Conservation (phyloP, 345 rosid species). For the Barbarea vulgaris region DNA sequence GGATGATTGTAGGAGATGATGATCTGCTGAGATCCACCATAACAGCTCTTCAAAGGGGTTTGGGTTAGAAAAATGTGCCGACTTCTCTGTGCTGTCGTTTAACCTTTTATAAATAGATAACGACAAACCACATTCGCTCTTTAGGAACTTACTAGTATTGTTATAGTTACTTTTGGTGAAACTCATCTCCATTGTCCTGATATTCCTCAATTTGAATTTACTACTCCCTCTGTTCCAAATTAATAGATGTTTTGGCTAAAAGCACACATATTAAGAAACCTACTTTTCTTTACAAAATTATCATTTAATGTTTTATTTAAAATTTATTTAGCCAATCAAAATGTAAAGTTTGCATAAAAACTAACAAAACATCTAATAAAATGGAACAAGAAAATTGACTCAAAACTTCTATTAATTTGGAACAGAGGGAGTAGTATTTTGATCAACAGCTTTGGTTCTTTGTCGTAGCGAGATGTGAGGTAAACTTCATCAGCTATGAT, state of each 20-base stretch:
- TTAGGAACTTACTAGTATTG: background rate
- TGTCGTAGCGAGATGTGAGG: background rate
- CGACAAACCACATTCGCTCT: background rate
- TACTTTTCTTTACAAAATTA: no score
- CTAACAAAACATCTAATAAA: no score
- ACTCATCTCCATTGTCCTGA: background rate
- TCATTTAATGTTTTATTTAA: no score
- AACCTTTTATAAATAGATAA: constrained; percentile 11
- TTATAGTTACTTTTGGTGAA: background rate
- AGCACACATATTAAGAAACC: no score
- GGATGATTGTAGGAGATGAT: constrained; percentile 68
- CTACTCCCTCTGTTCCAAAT: no score
- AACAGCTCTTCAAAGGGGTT: constrained; percentile 53
- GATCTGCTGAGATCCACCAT: constrained; percentile 61
- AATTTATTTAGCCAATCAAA: no score
- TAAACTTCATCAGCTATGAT: background rate
- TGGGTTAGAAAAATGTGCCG: constrained; percentile 32
- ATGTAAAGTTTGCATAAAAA: no score
- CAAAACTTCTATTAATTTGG: no score
- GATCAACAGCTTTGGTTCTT: background rate
- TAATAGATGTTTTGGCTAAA: no score
- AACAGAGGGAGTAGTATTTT: no score
- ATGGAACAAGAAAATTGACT: no score
- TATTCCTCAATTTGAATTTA: constrained; percentile 2
- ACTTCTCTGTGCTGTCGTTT: constrained; percentile 27